Percentiles rank a stretch among this genome's conserved stretches.
These are phyloP conservation scores for Didymella sp. DNA, from an alignment of 2,329 filamentous ascomycete genomes.

Conservation along the genomic window DNA sequence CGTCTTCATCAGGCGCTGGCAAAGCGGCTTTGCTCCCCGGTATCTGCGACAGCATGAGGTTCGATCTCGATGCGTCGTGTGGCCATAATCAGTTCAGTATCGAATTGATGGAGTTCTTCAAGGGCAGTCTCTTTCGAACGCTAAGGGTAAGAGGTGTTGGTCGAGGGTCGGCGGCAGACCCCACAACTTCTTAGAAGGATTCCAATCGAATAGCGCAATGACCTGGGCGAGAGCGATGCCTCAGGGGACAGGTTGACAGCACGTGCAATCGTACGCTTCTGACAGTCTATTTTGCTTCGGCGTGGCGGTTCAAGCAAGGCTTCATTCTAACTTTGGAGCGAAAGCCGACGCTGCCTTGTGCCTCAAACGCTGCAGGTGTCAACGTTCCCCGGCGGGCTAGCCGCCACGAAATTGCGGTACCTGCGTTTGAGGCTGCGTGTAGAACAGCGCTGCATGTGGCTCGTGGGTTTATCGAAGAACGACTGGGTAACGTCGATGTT, in stretches of 20 bases:
- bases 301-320: conserved; percentile 30
- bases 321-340: conserved; percentile 37
- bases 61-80: conserved; percentile 27
- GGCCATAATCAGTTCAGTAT: conserved; percentile 17
- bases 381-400: conserved; percentile 38
- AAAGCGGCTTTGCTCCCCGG: conserved; percentile 32
- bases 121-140: conserved; percentile 22
- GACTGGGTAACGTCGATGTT: conserved; percentile 30
- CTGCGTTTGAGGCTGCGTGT: conserved; percentile 47
- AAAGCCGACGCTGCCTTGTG: conserved; percentile 38
- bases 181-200: conserved; percentile 17
- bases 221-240: conserved; percentile 27
- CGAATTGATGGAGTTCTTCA: conserved; percentile 22
- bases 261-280: conserved; percentile 2
- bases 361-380: conserved; percentile 44
- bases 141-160: conserved; percentile 24
- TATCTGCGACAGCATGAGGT: conserved; percentile 28
- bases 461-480: conserved; percentile 32
- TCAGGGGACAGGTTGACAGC: conserved; percentile 28
- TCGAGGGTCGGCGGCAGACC: conserved; percentile 14
- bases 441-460: conserved; percentile 37
- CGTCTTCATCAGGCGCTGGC: conserved; percentile 26
- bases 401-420: conserved; percentile 39
- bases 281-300: conserved; percentile 23
- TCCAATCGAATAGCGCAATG: conserved; percentile 22